Conservation (phyloP, 1,139 yeast genomes). For the Lodderomyces oxycetoniae region DNA sequence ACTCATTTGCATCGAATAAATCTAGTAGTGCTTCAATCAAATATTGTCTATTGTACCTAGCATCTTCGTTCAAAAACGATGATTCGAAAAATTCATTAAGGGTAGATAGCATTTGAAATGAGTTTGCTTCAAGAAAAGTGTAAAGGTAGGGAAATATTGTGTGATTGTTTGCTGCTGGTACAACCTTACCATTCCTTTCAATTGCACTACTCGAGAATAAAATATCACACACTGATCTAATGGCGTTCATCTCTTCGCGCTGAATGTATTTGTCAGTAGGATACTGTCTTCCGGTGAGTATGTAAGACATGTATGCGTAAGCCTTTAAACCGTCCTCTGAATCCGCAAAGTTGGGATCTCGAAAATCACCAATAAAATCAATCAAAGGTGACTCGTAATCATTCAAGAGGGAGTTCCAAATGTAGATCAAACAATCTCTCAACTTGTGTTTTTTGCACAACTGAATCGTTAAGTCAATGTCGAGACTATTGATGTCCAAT, state of each 20-base stretch:
- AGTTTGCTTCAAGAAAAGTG: conserved; percentile 44
- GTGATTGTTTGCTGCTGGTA: conserved; percentile 19
- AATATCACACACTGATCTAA: conserved; percentile 45
- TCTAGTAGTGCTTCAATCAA: conserved; percentile 64
- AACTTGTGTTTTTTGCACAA: conserved; percentile 54
- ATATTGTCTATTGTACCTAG: conserved; percentile 53
- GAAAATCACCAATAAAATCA: conserved; percentile 46
- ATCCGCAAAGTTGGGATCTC: conserved; percentile 9
- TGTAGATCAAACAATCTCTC: conserved; percentile 57
- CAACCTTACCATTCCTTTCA: conserved; percentile 11
- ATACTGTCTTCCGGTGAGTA: conserved; percentile 72
- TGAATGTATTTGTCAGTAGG: conserved; percentile 58
- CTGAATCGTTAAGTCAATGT: conserved; percentile 63
- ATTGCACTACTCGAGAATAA: conserved; percentile 35
- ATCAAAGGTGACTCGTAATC: conserved; percentile 68
- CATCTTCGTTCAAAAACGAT: conserved; percentile 48
- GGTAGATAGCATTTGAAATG: conserved; percentile 57
- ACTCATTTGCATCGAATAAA: conserved; percentile 32
- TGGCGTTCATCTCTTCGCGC: conserved; percentile 29
- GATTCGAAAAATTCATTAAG: conserved; percentile 80
- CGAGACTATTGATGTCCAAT: conserved; percentile 61
- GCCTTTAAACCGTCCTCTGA: conserved; percentile 30
- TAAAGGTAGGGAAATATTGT: conserved; percentile 58
- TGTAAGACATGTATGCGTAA: conserved; percentile 59
- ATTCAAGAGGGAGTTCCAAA: conserved; percentile 60